Percentiles rank a stretch among this genome's conserved stretches.
Conservation (phyloP, 164 flowering plant genomes). For the Annona cherimola region DNA sequence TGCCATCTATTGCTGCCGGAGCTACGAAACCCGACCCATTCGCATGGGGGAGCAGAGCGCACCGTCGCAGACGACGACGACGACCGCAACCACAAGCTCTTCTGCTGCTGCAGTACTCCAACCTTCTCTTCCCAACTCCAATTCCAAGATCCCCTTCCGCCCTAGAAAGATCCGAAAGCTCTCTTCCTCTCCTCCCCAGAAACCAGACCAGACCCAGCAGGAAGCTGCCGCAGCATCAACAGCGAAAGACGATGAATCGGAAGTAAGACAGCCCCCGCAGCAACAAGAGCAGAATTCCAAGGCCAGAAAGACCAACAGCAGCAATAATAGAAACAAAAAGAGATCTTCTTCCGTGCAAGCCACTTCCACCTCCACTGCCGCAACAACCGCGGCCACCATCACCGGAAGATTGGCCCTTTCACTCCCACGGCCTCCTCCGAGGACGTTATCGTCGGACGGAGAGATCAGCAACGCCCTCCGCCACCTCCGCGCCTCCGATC, state of each 20-base stretch:
- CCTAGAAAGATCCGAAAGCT: slow-evolving; percentile 73
- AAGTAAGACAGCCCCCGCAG: not conserved
- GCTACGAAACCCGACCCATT: not conserved
- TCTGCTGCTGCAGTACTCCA: not conserved
- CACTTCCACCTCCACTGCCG: slow-evolving; percentile 20
- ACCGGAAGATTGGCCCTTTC: slow-evolving; percentile 2
- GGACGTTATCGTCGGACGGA: slow-evolving; percentile 50
- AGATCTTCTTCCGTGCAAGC: not conserved
- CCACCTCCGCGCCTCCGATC: slow-evolving; percentile 66
- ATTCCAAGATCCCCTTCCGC: slow-evolving; percentile 71
- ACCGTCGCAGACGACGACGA: not conserved
- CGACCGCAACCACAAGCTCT: not conserved
- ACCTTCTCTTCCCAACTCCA: slow-evolving; percentile 10
- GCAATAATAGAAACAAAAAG: not conserved
- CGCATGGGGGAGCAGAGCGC: slow-evolving; percentile 6
- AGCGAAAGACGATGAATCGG: not conserved
- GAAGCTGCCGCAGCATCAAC: slow-evolving; percentile 7
- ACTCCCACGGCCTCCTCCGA: slow-evolving; percentile 28
- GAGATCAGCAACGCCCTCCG: slow-evolving; percentile 59
- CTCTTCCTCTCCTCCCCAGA: slow-evolving; percentile 21
- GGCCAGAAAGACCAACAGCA: not conserved
- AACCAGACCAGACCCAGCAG: not conserved
- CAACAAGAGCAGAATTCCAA: not conserved
- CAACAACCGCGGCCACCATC: slow-evolving; percentile 6
- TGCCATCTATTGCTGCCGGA: no score